A percentile compares a stretch with the other conserved stretches of the same genome.
Evolutionary conservation across 441 rosid species (phyloP).

Genomic region (Codiaeum variegatum): DNA sequence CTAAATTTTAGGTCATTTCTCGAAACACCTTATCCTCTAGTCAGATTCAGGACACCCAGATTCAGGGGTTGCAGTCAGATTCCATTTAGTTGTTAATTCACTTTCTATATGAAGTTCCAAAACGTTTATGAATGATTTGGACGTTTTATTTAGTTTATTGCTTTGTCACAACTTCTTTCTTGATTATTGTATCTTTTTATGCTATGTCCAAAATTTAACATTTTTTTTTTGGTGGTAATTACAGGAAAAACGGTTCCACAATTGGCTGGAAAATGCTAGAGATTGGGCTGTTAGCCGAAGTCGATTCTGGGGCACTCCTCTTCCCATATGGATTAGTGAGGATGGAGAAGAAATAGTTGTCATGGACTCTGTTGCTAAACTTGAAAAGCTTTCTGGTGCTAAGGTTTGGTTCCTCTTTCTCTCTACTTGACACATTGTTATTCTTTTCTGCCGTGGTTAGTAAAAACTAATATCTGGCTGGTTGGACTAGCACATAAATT

Average conservation of each 20-base stretch:
- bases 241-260: constrained; percentile 96
- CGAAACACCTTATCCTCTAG: not conserved
- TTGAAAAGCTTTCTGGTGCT: constrained; percentile 85
- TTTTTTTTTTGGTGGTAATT: not conserved
- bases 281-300: constrained; percentile 99
- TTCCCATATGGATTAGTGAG: constrained; percentile 87
- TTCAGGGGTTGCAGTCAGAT: too few relatives aligned
- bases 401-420: constrained; percentile 50
- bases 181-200: not conserved
- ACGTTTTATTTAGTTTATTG: not conserved
- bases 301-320: constrained; percentile 99
- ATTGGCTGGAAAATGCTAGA: constrained; percentile 98
- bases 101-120: too few relatives aligned
- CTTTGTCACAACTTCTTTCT: not conserved
- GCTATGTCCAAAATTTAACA: not conserved
- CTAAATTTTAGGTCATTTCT: not conserved
- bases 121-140: not conserved
- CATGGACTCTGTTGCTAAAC: constrained; percentile 77
- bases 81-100: too few relatives aligned
- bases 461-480: not conserved
- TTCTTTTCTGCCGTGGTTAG: not conserved
- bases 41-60: too few relatives aligned
- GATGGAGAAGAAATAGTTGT: constrained; percentile 77
- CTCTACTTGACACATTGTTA: not conserved
- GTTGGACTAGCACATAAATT: not conserved